Evolutionary conservation across 768 basidiomycete species (phyloP).

Genomic region (Termitomyces sp.): DNA sequence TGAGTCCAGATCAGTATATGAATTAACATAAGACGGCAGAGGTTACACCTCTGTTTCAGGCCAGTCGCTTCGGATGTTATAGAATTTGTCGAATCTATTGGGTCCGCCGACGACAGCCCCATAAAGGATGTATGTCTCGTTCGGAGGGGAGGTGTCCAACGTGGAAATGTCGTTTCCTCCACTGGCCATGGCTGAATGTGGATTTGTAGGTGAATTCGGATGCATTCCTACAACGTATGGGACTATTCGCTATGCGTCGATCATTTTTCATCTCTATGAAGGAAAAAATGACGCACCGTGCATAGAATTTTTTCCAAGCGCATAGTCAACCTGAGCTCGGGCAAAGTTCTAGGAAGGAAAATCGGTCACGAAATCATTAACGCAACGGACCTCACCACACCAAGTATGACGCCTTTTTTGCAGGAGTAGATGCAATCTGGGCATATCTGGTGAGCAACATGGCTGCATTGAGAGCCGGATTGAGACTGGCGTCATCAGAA

Average conservation of each 20-base stretch:
- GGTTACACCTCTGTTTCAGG: conserved; percentile 69
- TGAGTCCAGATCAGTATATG: conserved; percentile 16
- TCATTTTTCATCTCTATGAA: neutral
- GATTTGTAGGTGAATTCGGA: conserved; percentile 87
- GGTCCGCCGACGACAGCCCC: conserved; percentile 91
- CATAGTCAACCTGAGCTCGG: conserved; percentile 73
- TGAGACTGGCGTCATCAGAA: conserved; percentile 73
- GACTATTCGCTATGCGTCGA: conserved; percentile 27
- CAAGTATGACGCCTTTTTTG: conserved; percentile 54
- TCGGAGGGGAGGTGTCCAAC: conserved; percentile 66
- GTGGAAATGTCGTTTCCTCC: conserved; percentile 67
- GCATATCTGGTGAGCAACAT: conserved; percentile 79
- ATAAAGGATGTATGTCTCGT: conserved; percentile 75
- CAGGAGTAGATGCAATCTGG: conserved; percentile 56
- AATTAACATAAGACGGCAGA: neutral
- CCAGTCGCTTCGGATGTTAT: conserved; percentile 86
- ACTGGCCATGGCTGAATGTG: conserved; percentile 85
- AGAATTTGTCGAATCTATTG: conserved; percentile 67
- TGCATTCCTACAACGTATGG: conserved; percentile 87
- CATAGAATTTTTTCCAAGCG: conserved; percentile 88
- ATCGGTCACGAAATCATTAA: conserved; percentile 8
- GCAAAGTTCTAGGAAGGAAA: conserved; percentile 52
- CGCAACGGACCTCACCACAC: conserved; percentile 24
- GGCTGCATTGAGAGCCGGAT: conserved; percentile 83
- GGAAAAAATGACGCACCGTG: conserved; percentile 39